Evolutionary conservation across 1,139 yeast genomes (phyloP).

Genomic region (Pneumocystis sp.): DNA sequence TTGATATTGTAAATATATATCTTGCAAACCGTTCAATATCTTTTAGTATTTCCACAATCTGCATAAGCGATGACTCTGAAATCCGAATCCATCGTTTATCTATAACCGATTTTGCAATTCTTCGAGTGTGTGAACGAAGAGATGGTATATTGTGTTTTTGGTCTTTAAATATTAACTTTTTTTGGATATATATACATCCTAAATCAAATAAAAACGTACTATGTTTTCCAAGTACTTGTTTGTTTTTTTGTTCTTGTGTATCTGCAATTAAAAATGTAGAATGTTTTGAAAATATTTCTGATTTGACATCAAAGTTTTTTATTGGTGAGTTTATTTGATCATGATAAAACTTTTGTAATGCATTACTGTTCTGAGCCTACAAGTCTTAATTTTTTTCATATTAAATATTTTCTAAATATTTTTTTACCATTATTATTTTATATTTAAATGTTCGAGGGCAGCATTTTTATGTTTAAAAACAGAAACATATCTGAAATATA

Average conservation of each 20-base stretch:
- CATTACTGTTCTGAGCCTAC: background rate
- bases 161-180: background rate
- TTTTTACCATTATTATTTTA: background rate
- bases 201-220: background rate
- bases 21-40: background rate
- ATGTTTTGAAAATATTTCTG: background rate
- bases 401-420: background rate
- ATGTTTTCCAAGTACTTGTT: background rate
- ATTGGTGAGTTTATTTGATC: background rate
- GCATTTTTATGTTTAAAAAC: background rate
- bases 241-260: background rate
- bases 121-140: background rate
- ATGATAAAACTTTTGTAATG: background rate
- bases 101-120: background rate
- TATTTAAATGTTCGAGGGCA: background rate
- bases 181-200: background rate
- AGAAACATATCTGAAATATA: background rate
- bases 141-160: background rate
- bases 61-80: background rate
- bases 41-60: background rate
- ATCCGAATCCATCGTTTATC: background rate
- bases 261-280: background rate
- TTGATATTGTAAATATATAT: background rate
- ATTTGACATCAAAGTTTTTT: background rate
- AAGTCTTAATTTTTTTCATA: background rate